phyloP scores from a whole-genome alignment of 768 basidiomycete species.

The Trametes elegans region DNA sequence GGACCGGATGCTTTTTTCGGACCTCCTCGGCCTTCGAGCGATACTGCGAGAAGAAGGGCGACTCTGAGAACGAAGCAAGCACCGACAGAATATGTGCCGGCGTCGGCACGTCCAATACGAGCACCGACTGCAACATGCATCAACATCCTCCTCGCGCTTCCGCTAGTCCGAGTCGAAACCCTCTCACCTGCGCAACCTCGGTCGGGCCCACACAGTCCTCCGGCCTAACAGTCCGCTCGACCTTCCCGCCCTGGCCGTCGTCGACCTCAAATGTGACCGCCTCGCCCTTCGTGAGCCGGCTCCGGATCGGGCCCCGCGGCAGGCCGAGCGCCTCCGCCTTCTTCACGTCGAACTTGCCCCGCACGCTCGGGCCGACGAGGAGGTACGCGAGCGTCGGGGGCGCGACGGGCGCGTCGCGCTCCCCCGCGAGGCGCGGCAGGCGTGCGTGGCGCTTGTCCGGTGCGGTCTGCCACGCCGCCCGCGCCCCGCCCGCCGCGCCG shows the following conservation, averaged over 20 bases:
- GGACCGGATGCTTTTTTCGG: slow-evolving; percentile 43
- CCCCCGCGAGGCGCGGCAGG: slow-evolving; percentile 13
- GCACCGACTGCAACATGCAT: slow-evolving; percentile 39
- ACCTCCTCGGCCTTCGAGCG: slow-evolving; percentile 41
- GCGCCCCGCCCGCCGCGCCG: too few relatives aligned
- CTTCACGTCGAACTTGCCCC: slow-evolving; percentile 70
- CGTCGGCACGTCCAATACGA: slow-evolving; percentile 72
- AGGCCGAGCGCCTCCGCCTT: slow-evolving; percentile 67
- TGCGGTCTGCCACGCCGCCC: not conserved
- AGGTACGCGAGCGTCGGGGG: slow-evolving; percentile 35
- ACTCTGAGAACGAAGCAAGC: slow-evolving; percentile 44
- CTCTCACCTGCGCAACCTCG: slow-evolving; percentile 46
- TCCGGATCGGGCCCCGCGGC: slow-evolving; percentile 55
- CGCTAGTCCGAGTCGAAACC: too few relatives aligned
- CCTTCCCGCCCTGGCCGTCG: slow-evolving; percentile 40
- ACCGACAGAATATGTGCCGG: slow-evolving; percentile 53
- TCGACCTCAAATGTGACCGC: slow-evolving; percentile 54
- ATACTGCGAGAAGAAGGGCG: slow-evolving; percentile 48
- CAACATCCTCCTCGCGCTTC: not conserved
- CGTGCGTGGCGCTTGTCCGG: not conserved
- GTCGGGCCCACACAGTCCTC: slow-evolving; percentile 60
- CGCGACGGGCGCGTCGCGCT: not conserved
- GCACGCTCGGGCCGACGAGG: slow-evolving; percentile 40
- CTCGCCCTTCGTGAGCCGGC: slow-evolving; percentile 61
- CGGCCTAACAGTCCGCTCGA: slow-evolving; percentile 51